These are phyloP conservation scores for Xylaria longipes DNA, from an alignment of 495 filamentous ascomycete species.

Conservation along the genomic window DNA sequence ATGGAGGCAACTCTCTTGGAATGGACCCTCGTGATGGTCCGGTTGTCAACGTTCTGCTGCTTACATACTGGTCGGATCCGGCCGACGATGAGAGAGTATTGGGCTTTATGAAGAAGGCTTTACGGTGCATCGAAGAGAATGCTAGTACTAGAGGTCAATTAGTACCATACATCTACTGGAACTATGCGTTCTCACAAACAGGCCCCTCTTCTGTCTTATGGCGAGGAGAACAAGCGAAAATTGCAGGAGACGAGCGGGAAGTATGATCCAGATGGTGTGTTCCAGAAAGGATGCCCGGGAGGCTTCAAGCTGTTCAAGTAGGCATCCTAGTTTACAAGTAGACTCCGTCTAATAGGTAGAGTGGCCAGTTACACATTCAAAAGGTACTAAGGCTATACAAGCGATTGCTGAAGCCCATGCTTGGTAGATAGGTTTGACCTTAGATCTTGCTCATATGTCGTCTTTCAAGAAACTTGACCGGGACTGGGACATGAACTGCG, in stretches of 20 bases:
- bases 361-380: neutral
- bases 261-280: neutral
- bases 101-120: neutral
- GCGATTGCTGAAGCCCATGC: neutral
- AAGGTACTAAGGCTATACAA: neutral
- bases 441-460: constrained; percentile 20
- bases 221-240: neutral
- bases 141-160: neutral
- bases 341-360: neutral
- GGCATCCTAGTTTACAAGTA: neutral
- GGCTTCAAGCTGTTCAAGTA: neutral
- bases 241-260: too few species aligned
- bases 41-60: constrained; percentile 26
- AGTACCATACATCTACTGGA: neutral
- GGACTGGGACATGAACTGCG: constrained; percentile 56
- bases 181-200: neutral
- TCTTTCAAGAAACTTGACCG: constrained; percentile 42
- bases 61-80: constrained; percentile 19
- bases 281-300: neutral
- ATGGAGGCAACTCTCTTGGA: constrained; percentile 43
- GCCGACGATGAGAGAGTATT: neutral
- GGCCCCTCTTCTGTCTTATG: neutral
- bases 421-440: neutral
- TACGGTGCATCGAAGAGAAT: neutral
- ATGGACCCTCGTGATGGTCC: constrained; percentile 25